Conservation (phyloP, 2,329 filamentous ascomycete species). For the Colletotrichum sp. region DNA sequence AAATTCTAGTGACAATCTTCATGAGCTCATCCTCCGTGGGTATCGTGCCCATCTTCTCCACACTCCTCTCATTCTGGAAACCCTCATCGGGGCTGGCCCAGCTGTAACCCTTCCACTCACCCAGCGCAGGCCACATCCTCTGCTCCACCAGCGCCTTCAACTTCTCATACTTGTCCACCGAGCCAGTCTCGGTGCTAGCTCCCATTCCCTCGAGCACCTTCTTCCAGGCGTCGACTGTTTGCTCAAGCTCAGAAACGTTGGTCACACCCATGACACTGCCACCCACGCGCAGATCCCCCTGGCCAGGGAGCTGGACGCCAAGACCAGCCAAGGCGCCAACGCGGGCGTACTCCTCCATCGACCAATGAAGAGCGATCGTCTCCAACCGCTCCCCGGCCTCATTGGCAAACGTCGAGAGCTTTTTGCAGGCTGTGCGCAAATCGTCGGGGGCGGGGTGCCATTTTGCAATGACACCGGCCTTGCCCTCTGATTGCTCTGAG, state of each 20-base stretch:
- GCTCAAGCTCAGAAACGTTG: slow-evolving; percentile 66
- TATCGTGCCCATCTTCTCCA: slow-evolving; percentile 3
- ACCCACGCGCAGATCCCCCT: slow-evolving; percentile 44
- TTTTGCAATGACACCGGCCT: slow-evolving; percentile 76
- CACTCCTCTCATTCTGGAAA: slow-evolving; percentile 43
- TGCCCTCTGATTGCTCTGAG: slow-evolving; percentile 33
- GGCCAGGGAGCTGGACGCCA: slow-evolving; percentile 16
- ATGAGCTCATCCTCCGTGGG: slow-evolving; percentile 9
- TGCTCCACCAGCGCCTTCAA: slow-evolving; percentile 39
- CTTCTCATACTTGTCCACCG: slow-evolving; percentile 31
- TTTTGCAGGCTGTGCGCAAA: slow-evolving; percentile 68
- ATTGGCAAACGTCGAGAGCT: slow-evolving; percentile 68
- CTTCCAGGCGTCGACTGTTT: slow-evolving; percentile 64
- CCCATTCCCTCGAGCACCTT: slow-evolving; percentile 52
- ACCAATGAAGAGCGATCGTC: slow-evolving; percentile 82
- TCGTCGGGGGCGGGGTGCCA: slow-evolving; percentile 85
- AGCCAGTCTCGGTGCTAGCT: slow-evolving; percentile 30
- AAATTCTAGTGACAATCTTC: slow-evolving; percentile 1
- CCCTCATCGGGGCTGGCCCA: slow-evolving; percentile 64
- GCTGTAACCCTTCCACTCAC: slow-evolving; percentile 66
- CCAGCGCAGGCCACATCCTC: slow-evolving; percentile 62
- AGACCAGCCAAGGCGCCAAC: slow-evolving; percentile 50
- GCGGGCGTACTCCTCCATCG: slow-evolving; percentile 68
- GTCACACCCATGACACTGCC: slow-evolving; percentile 71
- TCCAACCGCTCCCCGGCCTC: slow-evolving; percentile 75